Conservation (phyloP, 345 rosid species). For the Gossypium rotundifolium region DNA sequence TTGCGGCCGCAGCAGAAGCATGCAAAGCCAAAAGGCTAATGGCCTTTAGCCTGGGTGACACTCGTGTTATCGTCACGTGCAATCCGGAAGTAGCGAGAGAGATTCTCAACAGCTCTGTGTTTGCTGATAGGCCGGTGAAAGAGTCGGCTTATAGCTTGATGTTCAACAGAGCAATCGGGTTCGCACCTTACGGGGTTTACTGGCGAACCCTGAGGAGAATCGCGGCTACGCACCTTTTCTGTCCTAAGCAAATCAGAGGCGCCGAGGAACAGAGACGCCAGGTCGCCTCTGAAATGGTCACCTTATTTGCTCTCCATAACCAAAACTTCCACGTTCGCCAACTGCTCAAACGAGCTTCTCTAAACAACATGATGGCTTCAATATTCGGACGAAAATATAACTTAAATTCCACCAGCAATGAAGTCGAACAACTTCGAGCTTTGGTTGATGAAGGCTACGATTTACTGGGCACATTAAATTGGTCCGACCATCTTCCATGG, state of each 20-base stretch:
- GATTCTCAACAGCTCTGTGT: slow-evolving; percentile 56
- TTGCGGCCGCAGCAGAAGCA: slow-evolving; percentile 37
- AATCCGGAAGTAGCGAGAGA: slow-evolving; percentile 64
- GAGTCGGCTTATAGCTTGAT: slow-evolving; percentile 68
- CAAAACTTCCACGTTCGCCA: slow-evolving; percentile 39
- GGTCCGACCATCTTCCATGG: slow-evolving; percentile 77
- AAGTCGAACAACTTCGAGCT: slow-evolving; percentile 34
- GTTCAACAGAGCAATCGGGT: slow-evolving; percentile 77
- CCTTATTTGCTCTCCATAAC: slow-evolving; percentile 14
- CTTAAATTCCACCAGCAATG: slow-evolving; percentile 27
- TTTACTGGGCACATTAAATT: slow-evolving; percentile 50
- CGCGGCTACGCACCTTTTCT: slow-evolving; percentile 56
- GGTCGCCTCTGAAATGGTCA: slow-evolving; percentile 48
- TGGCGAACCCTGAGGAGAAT: slow-evolving; percentile 71
- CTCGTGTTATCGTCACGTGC: slow-evolving; percentile 61
- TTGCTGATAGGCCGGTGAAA: slow-evolving; percentile 68
- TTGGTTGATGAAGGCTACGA: slow-evolving; percentile 70
- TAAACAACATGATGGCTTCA: slow-evolving; percentile 71
- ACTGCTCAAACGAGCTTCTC: slow-evolving; percentile 58
- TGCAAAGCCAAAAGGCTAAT: slow-evolving; percentile 50
- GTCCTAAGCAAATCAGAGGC: slow-evolving; percentile 50
- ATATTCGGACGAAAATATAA: slow-evolving; percentile 56
- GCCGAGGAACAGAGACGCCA: slow-evolving; percentile 36
- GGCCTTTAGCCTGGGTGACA: slow-evolving; percentile 69
- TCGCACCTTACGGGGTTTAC: slow-evolving; percentile 70